These are phyloP conservation scores for Aureobasidium sp. DNA, from an alignment of 2,329 filamentous ascomycete species.

Conservation along the genomic window DNA sequence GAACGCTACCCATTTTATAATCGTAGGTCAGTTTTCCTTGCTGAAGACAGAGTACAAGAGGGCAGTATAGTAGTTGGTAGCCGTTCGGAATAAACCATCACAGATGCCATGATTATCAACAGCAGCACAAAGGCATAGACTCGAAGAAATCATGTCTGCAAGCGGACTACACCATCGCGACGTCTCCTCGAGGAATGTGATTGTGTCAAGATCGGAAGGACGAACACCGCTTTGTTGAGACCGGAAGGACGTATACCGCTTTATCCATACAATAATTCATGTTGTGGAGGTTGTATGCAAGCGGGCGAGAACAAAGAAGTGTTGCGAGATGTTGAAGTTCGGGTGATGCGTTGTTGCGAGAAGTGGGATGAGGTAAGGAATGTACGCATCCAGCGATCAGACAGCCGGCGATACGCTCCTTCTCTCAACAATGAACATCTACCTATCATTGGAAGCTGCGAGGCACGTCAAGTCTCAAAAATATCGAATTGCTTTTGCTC, in stretches of 20 bases:
- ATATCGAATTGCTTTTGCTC: too few relatives aligned
- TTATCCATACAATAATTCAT: neutral
- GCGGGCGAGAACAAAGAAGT: neutral
- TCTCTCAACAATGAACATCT: neutral
- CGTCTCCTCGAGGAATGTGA: neutral
- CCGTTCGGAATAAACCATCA: too few relatives aligned
- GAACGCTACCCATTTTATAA: neutral
- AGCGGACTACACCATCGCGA: neutral
- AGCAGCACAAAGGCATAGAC: neutral
- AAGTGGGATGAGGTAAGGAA: neutral
- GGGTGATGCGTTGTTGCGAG: neutral
- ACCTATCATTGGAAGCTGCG: too few relatives aligned
- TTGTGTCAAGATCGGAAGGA: neutral
- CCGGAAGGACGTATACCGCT: too few relatives aligned
- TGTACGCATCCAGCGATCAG: neutral
- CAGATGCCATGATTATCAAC: neutral
- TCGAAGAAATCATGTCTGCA: neutral
- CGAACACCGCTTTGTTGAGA: neutral
- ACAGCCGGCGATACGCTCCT: too few relatives aligned
- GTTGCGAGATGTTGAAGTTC: too few relatives aligned
- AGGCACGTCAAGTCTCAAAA: too few relatives aligned
- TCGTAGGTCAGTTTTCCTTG: neutral
- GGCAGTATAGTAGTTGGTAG: neutral
- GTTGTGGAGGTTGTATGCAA: neutral
- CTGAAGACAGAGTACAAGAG: neutral